Evolutionary conservation across 2,329 filamentous ascomycete species (phyloP).

Genomic region (Cercospora sesami): DNA sequence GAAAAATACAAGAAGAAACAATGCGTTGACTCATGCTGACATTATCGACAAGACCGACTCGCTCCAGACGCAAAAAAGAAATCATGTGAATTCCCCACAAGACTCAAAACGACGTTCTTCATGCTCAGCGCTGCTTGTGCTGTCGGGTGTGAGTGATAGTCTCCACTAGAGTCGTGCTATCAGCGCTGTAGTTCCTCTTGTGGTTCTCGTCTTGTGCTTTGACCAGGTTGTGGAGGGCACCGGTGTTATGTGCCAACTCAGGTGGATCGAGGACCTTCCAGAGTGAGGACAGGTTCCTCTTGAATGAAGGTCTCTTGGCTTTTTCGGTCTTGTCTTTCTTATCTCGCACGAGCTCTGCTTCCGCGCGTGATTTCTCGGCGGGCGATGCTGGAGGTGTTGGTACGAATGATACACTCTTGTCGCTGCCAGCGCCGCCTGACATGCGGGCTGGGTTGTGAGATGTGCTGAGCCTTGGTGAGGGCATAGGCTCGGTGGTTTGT

Average conservation of each 20-base stretch:
- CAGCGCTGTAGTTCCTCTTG: conserved; percentile 5
- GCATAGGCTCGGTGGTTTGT: conserved; percentile 1
- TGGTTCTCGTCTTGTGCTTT: conserved; percentile 7
- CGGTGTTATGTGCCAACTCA: conserved; percentile 19
- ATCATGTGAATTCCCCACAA: neutral
- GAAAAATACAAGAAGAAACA: neutral
- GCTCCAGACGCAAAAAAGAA: neutral
- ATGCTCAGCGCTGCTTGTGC: conserved; percentile 4
- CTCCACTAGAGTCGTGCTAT: conserved; percentile 11
- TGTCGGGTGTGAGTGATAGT: neutral
- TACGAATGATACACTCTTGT: conserved; percentile 9
- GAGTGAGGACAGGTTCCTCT: conserved; percentile 17
- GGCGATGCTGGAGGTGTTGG: neutral
- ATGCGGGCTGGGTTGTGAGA: neutral
- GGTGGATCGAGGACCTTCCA: conserved; percentile 25
- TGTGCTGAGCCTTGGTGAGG: neutral
- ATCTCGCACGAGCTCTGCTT: conserved; percentile 7
- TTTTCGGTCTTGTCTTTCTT: conserved; percentile 9
- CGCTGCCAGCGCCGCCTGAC: conserved; percentile 4
- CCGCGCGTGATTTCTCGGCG: neutral
- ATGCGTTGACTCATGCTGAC: neutral
- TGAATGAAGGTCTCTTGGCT: conserved; percentile 16
- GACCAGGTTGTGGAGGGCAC: conserved; percentile 20
- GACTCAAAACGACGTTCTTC: neutral
- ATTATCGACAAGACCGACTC: neutral